Conservation (phyloP, 768 basidiomycete species). For the Tephrocybe sp. region DNA sequence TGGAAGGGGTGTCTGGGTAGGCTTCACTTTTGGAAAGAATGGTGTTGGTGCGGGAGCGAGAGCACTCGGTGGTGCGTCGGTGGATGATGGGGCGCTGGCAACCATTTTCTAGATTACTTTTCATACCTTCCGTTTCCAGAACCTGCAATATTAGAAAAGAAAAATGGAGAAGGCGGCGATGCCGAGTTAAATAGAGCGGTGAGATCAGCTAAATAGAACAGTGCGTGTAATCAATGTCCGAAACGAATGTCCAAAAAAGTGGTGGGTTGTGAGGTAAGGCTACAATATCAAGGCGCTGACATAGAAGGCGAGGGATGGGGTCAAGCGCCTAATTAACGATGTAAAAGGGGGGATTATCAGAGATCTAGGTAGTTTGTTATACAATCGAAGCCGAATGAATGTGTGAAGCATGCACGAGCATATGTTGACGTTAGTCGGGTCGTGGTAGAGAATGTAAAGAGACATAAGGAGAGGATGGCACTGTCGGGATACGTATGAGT, state of each 20-base stretch:
- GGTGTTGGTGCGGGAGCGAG: constrained; percentile 61
- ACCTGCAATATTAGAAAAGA: background rate
- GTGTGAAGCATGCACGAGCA: constrained; percentile 1
- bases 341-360: constrained; percentile 6
- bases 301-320: background rate
- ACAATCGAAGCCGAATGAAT: constrained; percentile 11
- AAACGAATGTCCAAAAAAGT: background rate
- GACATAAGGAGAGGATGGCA: background rate
- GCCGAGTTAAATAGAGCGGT: constrained; percentile 5
- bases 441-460: background rate
- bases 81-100: constrained; percentile 51
- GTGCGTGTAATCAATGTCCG: too few species aligned
- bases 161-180: too few species aligned
- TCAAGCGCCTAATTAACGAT: constrained; percentile 8
- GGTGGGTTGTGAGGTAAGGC: background rate
- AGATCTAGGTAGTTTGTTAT: background rate
- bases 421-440: constrained; percentile 3
- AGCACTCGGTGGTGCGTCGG: constrained; percentile 30
- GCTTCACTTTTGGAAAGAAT: constrained; percentile 90
- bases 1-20: constrained; percentile 82
- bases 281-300: background rate
- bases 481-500: background rate
- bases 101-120: constrained; percentile 49
- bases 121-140: background rate
- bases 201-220: background rate